Percentiles rank a stretch among this genome's conserved stretches.
phyloP scores from a whole-genome alignment of 805 yeast genomes.

The Starmera amethionina region DNA sequence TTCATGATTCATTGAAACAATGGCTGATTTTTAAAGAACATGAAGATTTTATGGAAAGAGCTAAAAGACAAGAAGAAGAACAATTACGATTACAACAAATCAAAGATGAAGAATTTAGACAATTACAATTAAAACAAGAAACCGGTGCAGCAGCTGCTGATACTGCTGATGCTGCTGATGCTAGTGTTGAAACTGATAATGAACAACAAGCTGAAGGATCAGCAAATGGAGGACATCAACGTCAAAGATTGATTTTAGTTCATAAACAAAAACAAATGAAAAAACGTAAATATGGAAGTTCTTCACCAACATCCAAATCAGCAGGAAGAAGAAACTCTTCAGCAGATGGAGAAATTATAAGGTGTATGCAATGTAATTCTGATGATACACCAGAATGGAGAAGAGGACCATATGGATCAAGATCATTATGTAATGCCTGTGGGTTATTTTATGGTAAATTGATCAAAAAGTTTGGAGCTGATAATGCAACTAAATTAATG shows the following conservation, averaged over 20 bases:
- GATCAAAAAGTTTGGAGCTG: slow-evolving; percentile 35
- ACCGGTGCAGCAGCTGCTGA: no score
- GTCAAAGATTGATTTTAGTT: no score
- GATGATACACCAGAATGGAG: slow-evolving; percentile 89
- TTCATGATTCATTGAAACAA: slow-evolving; percentile 4
- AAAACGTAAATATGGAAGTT: no score
- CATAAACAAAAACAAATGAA: no score
- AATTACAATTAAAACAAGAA: no score
- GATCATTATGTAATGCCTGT: slow-evolving; percentile 87
- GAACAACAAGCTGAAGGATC: no score
- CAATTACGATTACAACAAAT: not conserved
- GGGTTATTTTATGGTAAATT: slow-evolving; percentile 68
- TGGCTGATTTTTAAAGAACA: slow-evolving; percentile 3
- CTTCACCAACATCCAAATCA: no score
- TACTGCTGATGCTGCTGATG: no score
- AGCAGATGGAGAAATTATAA: not conserved
- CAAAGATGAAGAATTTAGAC: no score
- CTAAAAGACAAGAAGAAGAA: not conserved
- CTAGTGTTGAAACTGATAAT: no score
- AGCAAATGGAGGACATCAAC: no score
- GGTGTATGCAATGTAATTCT: slow-evolving; percentile 65
- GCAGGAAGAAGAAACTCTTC: not conserved
- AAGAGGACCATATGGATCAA: slow-evolving; percentile 74
- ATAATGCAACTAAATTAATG: slow-evolving; percentile 18
- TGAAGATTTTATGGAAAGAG: not conserved